phyloP scores from a whole-genome alignment of 768 basidiomycete genomes.

The Tricholoma terreum region DNA sequence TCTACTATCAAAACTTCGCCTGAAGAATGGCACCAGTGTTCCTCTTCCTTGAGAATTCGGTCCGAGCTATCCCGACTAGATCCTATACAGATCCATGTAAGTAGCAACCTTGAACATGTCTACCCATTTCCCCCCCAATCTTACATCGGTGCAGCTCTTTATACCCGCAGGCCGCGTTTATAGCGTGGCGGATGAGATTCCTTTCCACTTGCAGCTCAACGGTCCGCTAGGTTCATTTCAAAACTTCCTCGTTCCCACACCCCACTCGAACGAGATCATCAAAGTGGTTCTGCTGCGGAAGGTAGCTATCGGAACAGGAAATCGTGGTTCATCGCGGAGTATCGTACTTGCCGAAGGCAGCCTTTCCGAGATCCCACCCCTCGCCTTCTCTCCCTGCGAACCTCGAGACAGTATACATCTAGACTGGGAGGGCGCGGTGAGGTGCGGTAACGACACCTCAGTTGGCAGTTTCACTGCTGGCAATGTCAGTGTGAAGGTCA shows the following conservation, averaged over 20 bases:
- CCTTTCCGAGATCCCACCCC: slow-evolving; percentile 43
- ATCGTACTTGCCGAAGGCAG: slow-evolving; percentile 46
- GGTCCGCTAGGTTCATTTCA: slow-evolving; percentile 44
- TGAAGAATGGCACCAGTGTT: slow-evolving; percentile 62
- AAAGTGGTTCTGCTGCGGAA: slow-evolving; percentile 57
- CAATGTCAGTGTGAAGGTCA: slow-evolving; percentile 41
- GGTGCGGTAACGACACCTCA: slow-evolving; percentile 32
- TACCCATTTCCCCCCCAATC: not conserved
- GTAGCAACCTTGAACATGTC: slow-evolving; percentile 16
- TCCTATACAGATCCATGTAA: slow-evolving; percentile 51
- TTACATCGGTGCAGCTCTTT: slow-evolving; percentile 43
- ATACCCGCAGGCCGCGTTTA: slow-evolving; percentile 55
- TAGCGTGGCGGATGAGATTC: slow-evolving; percentile 53
- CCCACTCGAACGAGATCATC: slow-evolving; percentile 22
- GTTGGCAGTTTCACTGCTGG: slow-evolving; percentile 46
- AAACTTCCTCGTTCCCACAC: slow-evolving; percentile 37
- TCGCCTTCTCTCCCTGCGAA: slow-evolving; percentile 19
- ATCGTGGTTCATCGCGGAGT: slow-evolving; percentile 37
- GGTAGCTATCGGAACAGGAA: slow-evolving; percentile 33
- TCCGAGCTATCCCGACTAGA: slow-evolving; percentile 25
- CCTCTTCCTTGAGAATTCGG: slow-evolving; percentile 40
- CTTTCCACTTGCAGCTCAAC: slow-evolving; percentile 62
- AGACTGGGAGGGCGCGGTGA: slow-evolving; percentile 61
- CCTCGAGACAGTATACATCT: slow-evolving; percentile 32
- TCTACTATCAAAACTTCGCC: slow-evolving; percentile 58